Evolutionary conservation across 1,284 basidiomycete species (phyloP), one percentile per base, ranked within the genome.

Genomic region (Entoloma clypeatum): DNA sequence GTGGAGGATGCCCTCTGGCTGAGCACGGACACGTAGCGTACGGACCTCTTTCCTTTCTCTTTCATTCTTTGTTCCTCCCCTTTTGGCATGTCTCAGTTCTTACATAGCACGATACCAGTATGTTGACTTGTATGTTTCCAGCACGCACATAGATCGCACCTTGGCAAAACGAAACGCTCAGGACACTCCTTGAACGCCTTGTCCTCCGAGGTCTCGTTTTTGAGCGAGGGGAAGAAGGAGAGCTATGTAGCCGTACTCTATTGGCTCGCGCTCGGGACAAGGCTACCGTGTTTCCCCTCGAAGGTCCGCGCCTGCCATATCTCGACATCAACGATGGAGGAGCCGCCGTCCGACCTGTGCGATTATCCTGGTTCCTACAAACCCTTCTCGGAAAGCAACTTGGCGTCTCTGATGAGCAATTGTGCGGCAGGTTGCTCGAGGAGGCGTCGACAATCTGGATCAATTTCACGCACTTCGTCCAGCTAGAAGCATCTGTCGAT

Each of bases 381-480:
- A 39, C 44, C 22, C 33, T 48, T n/a, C 33, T 41, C 13, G 29
- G 39, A 25, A 22, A 36, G n/a, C 28, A 32, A 21, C 39, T 48
- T 25, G 26, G 39, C 35, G 17, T 36, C 22, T 14, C 19, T 10
- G 23, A 33, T 7, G 17, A 39, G 31, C 4, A 30, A 3, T 18
- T 30, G n/a, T 44, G 34, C 21, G 4, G 11, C n/a, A 19, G 21
- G 25, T 37, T 48, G 25, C 33, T 33, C n/a, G 5, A 30, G 21
- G 27, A 16, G 23, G 26, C 43, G 24, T 34, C 27, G 10, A 17
- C 14, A 11, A 29, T 46, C 35, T 45, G 39, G 23, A 33, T 45
- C 35, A 48, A 48, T 34, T 48, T 48, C 30, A 48, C 44, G 14
- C 44, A 48, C 33, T 38, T 48, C 29, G 21, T 23, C 36, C 47